Evolutionary conservation across 176 grass and related monocot species (phyloP).

Genomic region (Zoysia pacifica): DNA sequence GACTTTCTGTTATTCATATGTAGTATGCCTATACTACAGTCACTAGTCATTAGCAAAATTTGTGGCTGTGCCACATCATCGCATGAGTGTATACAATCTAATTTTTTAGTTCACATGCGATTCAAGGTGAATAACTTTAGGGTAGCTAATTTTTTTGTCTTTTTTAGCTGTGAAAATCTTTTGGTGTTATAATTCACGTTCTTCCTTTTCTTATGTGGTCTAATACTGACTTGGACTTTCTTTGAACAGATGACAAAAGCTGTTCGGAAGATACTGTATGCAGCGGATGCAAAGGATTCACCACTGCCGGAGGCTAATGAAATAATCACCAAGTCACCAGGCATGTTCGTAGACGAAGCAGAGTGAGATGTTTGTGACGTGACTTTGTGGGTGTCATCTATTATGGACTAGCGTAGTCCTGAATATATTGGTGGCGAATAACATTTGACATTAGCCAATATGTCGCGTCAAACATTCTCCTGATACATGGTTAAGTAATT

Average conservation of each 20-base stretch:
- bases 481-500: conserved; percentile 17
- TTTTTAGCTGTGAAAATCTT: background rate
- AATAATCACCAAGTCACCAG: conserved; percentile 66
- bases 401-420: background rate
- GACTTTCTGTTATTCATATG: background rate
- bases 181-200: background rate
- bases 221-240: background rate
- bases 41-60: background rate
- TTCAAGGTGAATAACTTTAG: background rate
- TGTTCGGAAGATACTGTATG: conserved; percentile 74
- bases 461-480: background rate
- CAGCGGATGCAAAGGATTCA: conserved; percentile 65
- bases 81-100: background rate
- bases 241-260: conserved; percentile 76
- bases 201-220: background rate
- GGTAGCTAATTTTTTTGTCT: background rate
- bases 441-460: conserved; percentile 10
- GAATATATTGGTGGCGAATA: conserved; percentile 40
- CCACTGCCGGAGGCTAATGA: conserved; percentile 67
- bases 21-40: background rate
- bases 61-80: background rate
- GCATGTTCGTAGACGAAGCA: conserved; percentile 40
- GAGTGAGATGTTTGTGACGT: conserved; percentile 24
- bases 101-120: conserved; percentile 23
- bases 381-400: conserved; percentile 19